Evolutionary conservation across 2,329 filamentous ascomycete species (phyloP).

Genomic region (Claviceps arundinis): DNA sequence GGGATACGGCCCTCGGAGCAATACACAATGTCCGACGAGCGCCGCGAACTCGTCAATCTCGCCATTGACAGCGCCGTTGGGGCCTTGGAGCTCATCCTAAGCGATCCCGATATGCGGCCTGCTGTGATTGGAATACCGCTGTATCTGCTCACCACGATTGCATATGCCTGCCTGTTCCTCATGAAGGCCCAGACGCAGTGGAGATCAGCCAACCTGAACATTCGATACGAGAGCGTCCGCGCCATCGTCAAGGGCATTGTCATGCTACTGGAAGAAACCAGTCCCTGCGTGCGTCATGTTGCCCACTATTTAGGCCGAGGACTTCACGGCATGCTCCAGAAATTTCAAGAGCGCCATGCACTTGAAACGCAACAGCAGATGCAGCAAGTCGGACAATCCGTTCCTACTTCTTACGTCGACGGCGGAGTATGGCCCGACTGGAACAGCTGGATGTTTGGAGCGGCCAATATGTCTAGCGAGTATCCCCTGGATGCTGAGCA

Average conservation of each 20-base stretch:
- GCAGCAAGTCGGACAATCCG: not conserved
- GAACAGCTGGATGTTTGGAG: constrained; percentile 16
- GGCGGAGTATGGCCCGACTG: constrained; percentile 8
- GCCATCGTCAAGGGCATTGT: constrained; percentile 14
- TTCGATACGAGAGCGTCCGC: constrained; percentile 19
- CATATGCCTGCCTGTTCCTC: constrained; percentile 19
- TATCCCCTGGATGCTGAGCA: constrained; percentile 11
- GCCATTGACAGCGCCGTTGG: constrained; percentile 23
- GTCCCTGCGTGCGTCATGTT: constrained; percentile 15
- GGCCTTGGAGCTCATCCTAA: constrained; percentile 16
- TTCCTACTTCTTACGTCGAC: constrained; percentile 1
- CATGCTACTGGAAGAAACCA: constrained; percentile 12
- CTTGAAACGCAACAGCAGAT: constrained; percentile 7
- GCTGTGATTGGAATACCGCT: constrained; percentile 19
- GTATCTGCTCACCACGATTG: constrained; percentile 20
- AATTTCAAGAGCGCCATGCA: constrained; percentile 12
- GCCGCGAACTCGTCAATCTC: constrained; percentile 28
- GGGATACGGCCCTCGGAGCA: constrained; percentile 17
- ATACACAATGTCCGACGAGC: constrained; percentile 29
- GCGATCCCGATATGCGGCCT: constrained; percentile 17
- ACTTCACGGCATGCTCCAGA: constrained; percentile 17
- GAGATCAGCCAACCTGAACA: constrained; percentile 14
- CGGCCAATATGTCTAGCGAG: constrained; percentile 4
- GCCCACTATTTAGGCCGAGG: constrained; percentile 17
- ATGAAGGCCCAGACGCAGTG: constrained; percentile 20